Base-by-base conservation (phyloP, 1,139 yeast species). In the Lodderomyces elongisporus region DNA sequence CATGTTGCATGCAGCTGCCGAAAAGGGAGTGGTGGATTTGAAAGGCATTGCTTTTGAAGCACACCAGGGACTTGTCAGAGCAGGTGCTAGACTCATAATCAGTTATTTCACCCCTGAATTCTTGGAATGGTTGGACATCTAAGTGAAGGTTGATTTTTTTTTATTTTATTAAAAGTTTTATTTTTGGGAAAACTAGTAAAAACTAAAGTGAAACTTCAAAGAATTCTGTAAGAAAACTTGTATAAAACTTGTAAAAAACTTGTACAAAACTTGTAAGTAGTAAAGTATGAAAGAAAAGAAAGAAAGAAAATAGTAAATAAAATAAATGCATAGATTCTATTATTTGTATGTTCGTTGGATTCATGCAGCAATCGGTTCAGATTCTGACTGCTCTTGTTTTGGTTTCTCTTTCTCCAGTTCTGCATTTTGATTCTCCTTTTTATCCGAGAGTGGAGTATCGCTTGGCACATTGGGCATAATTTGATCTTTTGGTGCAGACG, bases 1-100 rank as follows among this genome's bases (percentile, higher is more conserved):
- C 32, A 91, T 93, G 98, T 65, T 91, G 44, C 95, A 89, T 55
- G 98, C 98, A 7, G 98, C 96, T 33, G 97, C 97, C 20, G 96
- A 89, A 49, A 89, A 89, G 69, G 95, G 95, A 17, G 74, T 89
- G 37, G 85, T 82, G 40, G 97, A 91, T 56, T 70, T 93, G 58
- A 83, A 87, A 58, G 70, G 77, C 6, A 83, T 91, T 60, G 98
- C 96, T 0, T 85, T 84, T 52, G 99, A 91, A 61, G 70, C 94
- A 34, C 96, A 91, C 48, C 72, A 85, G 45, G 97, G 98, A 2
- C 80, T 85, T 50, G 69, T 91, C 45, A 76, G 99, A 59, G 98
- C 99, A 1, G 99, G 99, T 36, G 97, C 98, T 14, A 77, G 91
- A 52, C 64, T 91, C 47, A 77, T 93, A 42, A 88, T 91, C 49